Base-by-base conservation (phyloP, 2,329 filamentous ascomycete species). In the Ophiostoma novo-ulmi region DNA sequence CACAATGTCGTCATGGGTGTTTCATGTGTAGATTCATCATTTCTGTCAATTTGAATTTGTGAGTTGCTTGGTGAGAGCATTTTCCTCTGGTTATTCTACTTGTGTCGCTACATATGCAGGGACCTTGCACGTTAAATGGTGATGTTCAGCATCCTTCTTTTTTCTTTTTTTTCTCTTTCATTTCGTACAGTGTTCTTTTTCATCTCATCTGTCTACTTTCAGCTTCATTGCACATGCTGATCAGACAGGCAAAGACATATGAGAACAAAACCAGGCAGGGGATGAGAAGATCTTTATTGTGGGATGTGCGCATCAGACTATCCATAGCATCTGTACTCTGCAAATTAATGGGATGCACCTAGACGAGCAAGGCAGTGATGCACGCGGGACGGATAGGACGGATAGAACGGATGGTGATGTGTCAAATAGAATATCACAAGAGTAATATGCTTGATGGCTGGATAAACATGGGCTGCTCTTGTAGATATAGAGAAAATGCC, bases 1-100 rank as follows among this genome's bases (percentile, higher is more conserved):
- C 61, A 39, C 61, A 38, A 38, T 64, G 61, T 64, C 61, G 61
- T 64, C 61, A 64, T 64, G 35, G 17, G n/a, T 64, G 61, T 64
- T 64, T 64, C 61, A 64, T 14, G 41, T 39, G 38, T 44, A 44
- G 41, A 44, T 44, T 20, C 41, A 39, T 39, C 10, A 39, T 31
- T 31, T 31, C 31, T 31, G 31, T 31, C 31, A 31, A 31, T 31
- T 31, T 31, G 31, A 31, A 31, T 31, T 31, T 31, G 31, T 3
- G 31, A 31, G 31, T 31, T 31, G 31, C 31, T 31, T 31, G 31
- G 31, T 31, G 31, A 31, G 31, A 31, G 31, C 31, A 31, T 31
- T 39, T 13, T 39, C 6, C 38, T 44, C 41, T 44, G 8, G 10
- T 17, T 55, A 6, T 48, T 48, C 48, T 55, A 55, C 48, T 55